These are phyloP conservation scores for Wickerhamiella vanderwaltii DNA, from an alignment of 805 yeast species.

Conservation along the genomic window DNA sequence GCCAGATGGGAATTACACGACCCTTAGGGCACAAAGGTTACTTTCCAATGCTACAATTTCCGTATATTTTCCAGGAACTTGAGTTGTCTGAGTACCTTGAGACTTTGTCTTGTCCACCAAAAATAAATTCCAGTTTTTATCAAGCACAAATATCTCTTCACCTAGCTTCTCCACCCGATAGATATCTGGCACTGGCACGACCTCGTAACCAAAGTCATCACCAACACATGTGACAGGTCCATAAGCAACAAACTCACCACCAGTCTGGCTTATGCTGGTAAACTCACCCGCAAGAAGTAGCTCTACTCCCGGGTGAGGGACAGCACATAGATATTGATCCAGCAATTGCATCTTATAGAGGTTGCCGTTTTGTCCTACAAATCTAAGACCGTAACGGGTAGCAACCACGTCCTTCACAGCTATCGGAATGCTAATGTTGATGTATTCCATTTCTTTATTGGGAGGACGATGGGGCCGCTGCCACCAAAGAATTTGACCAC, in stretches of 20 bases:
- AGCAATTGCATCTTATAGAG: background rate
- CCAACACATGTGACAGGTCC: background rate
- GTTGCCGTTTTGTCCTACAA: background rate
- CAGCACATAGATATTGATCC: background rate
- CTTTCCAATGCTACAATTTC: background rate
- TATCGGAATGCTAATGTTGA: background rate
- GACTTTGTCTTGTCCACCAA: background rate
- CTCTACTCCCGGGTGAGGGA: slow-evolving; percentile 32
- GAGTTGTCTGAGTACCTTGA: too few species aligned
- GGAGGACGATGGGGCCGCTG: background rate
- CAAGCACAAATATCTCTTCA: background rate
- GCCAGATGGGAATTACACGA: too few species aligned
- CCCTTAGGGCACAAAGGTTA: background rate
- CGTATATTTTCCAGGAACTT: background rate
- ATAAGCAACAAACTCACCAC: background rate
- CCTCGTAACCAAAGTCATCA: background rate
- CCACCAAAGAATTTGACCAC: background rate
- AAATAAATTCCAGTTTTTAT: background rate
- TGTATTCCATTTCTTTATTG: background rate
- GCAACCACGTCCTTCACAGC: background rate
- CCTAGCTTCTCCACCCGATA: background rate
- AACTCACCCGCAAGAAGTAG: slow-evolving; percentile 42
- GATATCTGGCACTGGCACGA: background rate
- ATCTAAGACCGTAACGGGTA: background rate
- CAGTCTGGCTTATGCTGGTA: background rate